phyloP scores from a whole-genome alignment of 345 rosid genomes.

The Firmiana major region DNA sequence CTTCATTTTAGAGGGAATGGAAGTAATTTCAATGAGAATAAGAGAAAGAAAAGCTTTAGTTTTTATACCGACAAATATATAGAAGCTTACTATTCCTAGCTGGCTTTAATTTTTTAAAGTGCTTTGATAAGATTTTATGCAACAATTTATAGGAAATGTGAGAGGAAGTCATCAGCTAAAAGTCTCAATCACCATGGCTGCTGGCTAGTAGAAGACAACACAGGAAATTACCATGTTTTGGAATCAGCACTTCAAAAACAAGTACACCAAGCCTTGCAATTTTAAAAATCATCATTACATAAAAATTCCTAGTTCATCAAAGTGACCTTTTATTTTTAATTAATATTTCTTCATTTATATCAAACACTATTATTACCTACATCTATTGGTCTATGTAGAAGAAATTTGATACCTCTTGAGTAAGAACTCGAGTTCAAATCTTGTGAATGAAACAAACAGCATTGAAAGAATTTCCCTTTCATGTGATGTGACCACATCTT shows the following conservation, averaged over 20 bases:
- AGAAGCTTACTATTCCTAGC: not conserved
- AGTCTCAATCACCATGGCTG: not conserved
- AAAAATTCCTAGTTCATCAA: no score
- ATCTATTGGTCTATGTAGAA: no score
- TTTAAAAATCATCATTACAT: no score
- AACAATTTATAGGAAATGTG: not conserved
- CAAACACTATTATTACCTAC: no score
- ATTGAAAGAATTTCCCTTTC: no score
- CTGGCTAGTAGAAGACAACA: not conserved
- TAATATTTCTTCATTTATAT: no score
- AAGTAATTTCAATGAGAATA: not conserved
- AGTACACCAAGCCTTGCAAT: no score
- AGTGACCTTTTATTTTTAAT: no score
- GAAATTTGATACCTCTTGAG: no score
- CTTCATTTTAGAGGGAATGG: slow-evolving; percentile 48
- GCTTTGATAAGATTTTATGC: not conserved
- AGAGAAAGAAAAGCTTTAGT: not conserved
- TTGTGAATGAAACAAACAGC: no score
- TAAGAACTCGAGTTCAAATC: no score
- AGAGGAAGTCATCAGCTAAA: not conserved
- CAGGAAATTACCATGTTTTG: not conserved
- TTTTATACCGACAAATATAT: not conserved
- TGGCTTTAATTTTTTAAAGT: not conserved
- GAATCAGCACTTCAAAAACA: not conserved
- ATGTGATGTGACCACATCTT: no score